Percentiles rank a stretch among this genome's conserved stretches.
Evolutionary conservation across 768 basidiomycete genomes (phyloP).

Genomic region (Lactifluus subvellereus): DNA sequence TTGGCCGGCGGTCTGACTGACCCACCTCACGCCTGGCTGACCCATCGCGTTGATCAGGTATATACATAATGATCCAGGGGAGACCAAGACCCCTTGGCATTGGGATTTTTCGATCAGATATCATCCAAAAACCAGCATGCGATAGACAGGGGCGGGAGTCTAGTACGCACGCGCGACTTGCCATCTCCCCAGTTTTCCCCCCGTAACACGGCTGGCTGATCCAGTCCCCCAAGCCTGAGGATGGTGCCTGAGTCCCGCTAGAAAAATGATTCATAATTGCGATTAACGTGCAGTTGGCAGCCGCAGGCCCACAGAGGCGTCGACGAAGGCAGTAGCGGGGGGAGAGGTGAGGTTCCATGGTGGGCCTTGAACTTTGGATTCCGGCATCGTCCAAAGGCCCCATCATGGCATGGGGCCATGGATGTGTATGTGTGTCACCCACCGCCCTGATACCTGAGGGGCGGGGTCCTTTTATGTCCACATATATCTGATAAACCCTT

Average conservation of each 20-base stretch:
- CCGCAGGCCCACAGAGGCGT: not conserved
- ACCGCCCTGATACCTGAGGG: not conserved
- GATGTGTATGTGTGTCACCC: not conserved
- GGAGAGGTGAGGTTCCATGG: not conserved
- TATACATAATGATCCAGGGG: no score
- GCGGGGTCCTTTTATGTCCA: not conserved
- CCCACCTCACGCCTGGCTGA: no score
- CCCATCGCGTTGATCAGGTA: no score
- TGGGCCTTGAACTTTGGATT: not conserved
- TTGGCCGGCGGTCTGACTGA: no score
- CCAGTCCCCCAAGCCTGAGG: not conserved
- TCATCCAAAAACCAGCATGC: no score
- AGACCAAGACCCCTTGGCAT: no score
- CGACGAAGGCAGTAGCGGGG: not conserved
- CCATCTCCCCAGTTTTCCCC: not conserved
- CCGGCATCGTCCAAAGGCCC: no score
- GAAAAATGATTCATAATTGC: not conserved
- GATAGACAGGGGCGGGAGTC: no score
- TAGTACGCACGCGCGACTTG: no score
- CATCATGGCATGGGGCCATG: not conserved
- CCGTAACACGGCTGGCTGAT: not conserved
- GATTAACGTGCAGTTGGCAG: not conserved
- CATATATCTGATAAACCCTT: not conserved
- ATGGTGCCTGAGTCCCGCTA: not conserved
- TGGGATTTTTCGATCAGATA: no score